These are phyloP conservation scores for Fomitopsis schrenkii DNA, from an alignment of 1,284 basidiomycete species.

Conservation along the genomic window DNA sequence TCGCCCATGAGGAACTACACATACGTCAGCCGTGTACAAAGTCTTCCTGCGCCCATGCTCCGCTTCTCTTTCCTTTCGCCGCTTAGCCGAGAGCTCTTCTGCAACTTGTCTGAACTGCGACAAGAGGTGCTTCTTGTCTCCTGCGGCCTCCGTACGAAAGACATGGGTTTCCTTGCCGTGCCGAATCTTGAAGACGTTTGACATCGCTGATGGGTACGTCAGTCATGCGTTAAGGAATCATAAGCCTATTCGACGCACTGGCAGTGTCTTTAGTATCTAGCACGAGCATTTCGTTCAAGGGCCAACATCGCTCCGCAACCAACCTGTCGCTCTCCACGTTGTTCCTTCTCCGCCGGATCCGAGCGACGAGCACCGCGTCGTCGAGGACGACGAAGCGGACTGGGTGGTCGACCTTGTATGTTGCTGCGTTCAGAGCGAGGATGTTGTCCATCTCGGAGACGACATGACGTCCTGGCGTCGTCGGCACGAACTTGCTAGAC, in stretches of 20 bases:
- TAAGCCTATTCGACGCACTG: slow-evolving; percentile 42
- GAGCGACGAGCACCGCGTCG: slow-evolving; percentile 87
- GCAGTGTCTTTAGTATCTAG: slow-evolving; percentile 94
- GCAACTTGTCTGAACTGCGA: slow-evolving; percentile 88
- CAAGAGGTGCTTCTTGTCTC: slow-evolving; percentile 87
- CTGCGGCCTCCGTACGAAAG: slow-evolving; percentile 77
- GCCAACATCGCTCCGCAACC: slow-evolving; percentile 92
- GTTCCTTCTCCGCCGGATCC: slow-evolving; percentile 49
- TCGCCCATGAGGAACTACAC: slow-evolving; percentile 19
- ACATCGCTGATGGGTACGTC: slow-evolving; percentile 57
- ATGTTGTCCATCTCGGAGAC: slow-evolving; percentile 86
- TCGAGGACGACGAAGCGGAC: slow-evolving; percentile 91
- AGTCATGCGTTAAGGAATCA: not conserved
- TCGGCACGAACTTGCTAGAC: slow-evolving; percentile 93
- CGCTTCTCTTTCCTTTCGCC: slow-evolving; percentile 87
- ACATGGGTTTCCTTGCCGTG: slow-evolving; percentile 93
- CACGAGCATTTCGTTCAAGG: slow-evolving; percentile 88
- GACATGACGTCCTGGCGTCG: slow-evolving; percentile 87
- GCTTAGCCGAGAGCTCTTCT: slow-evolving; percentile 85
- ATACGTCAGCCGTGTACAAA: slow-evolving; percentile 65
- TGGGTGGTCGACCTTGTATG: slow-evolving; percentile 87
- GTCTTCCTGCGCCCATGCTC: slow-evolving; percentile 86
- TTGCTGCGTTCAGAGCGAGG: slow-evolving; percentile 87
- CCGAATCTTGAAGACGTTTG: slow-evolving; percentile 94
- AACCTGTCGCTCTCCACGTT: slow-evolving; percentile 55